A percentile compares a stretch with the other conserved stretches of the same genome.
phyloP scores from a whole-genome alignment of 2,329 filamentous ascomycete species.

The Sclerotiophoma versabilis region DNA sequence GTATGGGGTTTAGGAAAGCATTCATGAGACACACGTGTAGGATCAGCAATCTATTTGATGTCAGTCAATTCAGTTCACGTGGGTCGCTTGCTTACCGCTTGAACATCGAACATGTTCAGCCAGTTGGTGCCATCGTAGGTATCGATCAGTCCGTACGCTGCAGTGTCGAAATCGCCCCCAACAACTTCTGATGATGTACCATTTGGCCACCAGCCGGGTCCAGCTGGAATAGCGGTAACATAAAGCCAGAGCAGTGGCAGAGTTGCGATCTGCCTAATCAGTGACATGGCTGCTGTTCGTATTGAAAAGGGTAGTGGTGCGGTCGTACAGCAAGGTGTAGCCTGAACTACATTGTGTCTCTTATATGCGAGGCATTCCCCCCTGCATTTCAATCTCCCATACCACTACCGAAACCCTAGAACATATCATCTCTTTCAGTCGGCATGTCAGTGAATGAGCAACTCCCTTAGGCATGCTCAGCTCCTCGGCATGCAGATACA shows the following conservation, averaged over 20 bases:
- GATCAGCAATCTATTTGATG: slow-evolving; percentile 41
- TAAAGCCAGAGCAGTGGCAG: slow-evolving; percentile 30
- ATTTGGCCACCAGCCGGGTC: slow-evolving; percentile 33
- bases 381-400: background rate
- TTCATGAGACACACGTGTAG: slow-evolving; percentile 36
- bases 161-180: slow-evolving; percentile 15
- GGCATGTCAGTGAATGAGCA: background rate
- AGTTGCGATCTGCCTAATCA: slow-evolving; percentile 20
- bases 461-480: background rate
- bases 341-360: background rate
- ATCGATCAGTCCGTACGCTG: slow-evolving; percentile 42
- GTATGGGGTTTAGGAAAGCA: background rate
- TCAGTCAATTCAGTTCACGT: background rate
- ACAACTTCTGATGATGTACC: slow-evolving; percentile 26
- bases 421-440: background rate
- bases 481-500: background rate
- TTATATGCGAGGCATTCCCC: slow-evolving; percentile 1
- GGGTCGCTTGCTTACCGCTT: slow-evolving; percentile 26
- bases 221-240: slow-evolving; percentile 24
- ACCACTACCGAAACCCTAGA: background rate
- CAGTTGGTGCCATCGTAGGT: slow-evolving; percentile 50
- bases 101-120: slow-evolving; percentile 47
- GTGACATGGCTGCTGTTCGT: slow-evolving; percentile 23
- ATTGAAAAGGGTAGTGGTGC: background rate
- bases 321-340: slow-evolving; percentile 5